Conservation (phyloP, 495 filamentous ascomycete genomes). For the Physcia stellaris region DNA sequence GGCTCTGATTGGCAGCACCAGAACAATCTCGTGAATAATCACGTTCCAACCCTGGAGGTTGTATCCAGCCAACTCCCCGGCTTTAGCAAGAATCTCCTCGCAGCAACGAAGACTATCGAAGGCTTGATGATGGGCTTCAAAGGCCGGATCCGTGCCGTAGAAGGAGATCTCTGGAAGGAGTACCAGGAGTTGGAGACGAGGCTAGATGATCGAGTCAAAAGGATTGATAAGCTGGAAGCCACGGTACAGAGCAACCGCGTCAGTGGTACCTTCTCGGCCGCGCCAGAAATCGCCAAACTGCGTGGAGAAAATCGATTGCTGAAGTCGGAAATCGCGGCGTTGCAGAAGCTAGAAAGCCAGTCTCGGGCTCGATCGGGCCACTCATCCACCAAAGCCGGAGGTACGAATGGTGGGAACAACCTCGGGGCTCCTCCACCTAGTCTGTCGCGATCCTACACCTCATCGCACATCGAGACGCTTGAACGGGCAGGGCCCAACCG, state of each 20-base stretch:
- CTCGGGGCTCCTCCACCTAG: constrained; percentile 24
- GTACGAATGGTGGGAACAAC: constrained; percentile 8
- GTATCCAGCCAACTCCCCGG: constrained; percentile 61
- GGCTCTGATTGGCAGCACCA: constrained; percentile 85
- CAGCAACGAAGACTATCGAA: constrained; percentile 81
- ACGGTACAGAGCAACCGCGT: constrained; percentile 40
- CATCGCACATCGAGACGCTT: constrained; percentile 27
- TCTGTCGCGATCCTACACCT: constrained; percentile 37
- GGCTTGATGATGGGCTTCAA: constrained; percentile 69
- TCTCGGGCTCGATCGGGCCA: constrained; percentile 15
- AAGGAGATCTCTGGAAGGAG: constrained; percentile 78
- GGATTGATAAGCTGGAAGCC: constrained; percentile 75
- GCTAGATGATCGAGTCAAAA: constrained; percentile 64
- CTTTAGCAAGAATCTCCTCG: constrained; percentile 77
- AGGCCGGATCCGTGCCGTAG: constrained; percentile 62
- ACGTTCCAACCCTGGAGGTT: constrained; percentile 67
- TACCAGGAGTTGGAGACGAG: constrained; percentile 76
- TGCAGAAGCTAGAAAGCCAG: constrained; percentile 37
- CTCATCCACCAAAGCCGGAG: constrained; percentile 10
- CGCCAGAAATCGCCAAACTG: constrained; percentile 52
- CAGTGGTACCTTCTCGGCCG: constrained; percentile 26
- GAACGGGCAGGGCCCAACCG: constrained; percentile 7
- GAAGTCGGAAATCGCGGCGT: constrained; percentile 67
- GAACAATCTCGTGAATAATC: constrained; percentile 78
- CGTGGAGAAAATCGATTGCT: constrained; percentile 69